Percentiles rank a stretch among this genome's conserved stretches.
phyloP scores from a whole-genome alignment of 768 basidiomycete species.

The Naganishia antarctica region DNA sequence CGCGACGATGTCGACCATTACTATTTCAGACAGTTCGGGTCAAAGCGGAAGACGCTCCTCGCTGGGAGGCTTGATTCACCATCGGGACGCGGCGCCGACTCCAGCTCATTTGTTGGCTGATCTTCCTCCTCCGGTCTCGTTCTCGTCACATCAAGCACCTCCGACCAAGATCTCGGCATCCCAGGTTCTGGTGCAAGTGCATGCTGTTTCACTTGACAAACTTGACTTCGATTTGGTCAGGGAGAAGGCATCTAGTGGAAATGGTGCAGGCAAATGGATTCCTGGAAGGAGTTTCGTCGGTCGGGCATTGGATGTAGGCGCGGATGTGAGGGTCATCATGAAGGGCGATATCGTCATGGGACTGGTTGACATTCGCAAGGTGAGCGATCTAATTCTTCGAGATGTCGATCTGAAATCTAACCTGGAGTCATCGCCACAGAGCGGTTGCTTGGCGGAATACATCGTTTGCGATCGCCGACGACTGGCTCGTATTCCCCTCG shows the following conservation, averaged over 20 bases:
- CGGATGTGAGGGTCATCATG: slow-evolving; percentile 65
- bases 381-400: slow-evolving; percentile 49
- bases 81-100: slow-evolving; percentile 31
- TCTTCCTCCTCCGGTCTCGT: slow-evolving; percentile 53
- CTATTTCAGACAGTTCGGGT: slow-evolving; percentile 28
- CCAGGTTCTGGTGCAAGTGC: slow-evolving; percentile 77
- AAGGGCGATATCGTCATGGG: slow-evolving; percentile 86
- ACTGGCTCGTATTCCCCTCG: slow-evolving; percentile 67
- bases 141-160: slow-evolving; percentile 67
- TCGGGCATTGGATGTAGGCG: slow-evolving; percentile 72
- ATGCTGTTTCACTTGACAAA: slow-evolving; percentile 77
- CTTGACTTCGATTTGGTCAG: slow-evolving; percentile 66
- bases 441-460: slow-evolving; percentile 84
- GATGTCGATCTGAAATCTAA: slow-evolving; percentile 24
- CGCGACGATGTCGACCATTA: slow-evolving; percentile 79
- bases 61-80: slow-evolving; percentile 13
- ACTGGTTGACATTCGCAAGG: slow-evolving; percentile 72
- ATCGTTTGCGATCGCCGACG: slow-evolving; percentile 74
- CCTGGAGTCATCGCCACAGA: slow-evolving; percentile 52
- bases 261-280: slow-evolving; percentile 59
- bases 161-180: slow-evolving; percentile 66
- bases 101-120: slow-evolving; percentile 46
- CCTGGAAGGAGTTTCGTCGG: slow-evolving; percentile 86
- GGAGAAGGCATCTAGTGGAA: slow-evolving; percentile 48
- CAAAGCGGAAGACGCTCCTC: slow-evolving; percentile 25